Conservation (phyloP, 805 yeast genomes). For the Suhomyces canberraensis region DNA sequence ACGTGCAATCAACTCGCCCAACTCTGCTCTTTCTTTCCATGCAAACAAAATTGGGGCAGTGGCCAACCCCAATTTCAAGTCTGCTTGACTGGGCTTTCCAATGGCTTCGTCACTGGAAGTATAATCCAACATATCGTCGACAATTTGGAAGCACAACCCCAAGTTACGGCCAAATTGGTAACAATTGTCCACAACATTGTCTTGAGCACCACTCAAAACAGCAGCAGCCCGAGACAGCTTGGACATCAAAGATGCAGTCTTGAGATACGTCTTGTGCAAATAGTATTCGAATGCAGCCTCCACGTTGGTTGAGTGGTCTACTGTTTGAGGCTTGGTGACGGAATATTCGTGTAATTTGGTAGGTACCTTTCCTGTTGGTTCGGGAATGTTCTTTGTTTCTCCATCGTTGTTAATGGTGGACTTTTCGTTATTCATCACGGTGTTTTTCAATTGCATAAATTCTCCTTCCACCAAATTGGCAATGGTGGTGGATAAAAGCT, state of each 20-base stretch:
- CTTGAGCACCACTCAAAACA: slow-evolving; percentile 80
- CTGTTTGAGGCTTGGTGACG: slow-evolving; percentile 35
- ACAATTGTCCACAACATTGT: slow-evolving; percentile 73
- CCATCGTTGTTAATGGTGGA: slow-evolving; percentile 47
- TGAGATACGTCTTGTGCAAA: slow-evolving; percentile 89
- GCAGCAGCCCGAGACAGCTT: slow-evolving; percentile 93
- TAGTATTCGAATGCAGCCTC: slow-evolving; percentile 93
- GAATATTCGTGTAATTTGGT: slow-evolving; percentile 57
- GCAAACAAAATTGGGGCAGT: slow-evolving; percentile 96
- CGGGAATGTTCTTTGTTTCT: slow-evolving; percentile 45
- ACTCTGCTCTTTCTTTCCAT: slow-evolving; percentile 82
- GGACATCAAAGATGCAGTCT: slow-evolving; percentile 92
- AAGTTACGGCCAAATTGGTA: slow-evolving; percentile 90
- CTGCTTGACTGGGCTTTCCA: slow-evolving; percentile 97
- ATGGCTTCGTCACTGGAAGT: slow-evolving; percentile 80
- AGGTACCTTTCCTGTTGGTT: slow-evolving; percentile 61
- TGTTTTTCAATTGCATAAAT: slow-evolving; percentile 96
- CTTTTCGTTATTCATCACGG: slow-evolving; percentile 57
- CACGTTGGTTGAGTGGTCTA: slow-evolving; percentile 65
- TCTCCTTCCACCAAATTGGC: slow-evolving; percentile 98
- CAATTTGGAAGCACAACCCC: slow-evolving; percentile 93
- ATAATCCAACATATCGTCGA: slow-evolving; percentile 94
- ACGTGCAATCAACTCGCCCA: slow-evolving; percentile 80
- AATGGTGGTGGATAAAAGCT: slow-evolving; percentile 89
- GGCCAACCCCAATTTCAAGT: slow-evolving; percentile 87